Conservation (phyloP, 2,329 filamentous ascomycete genomes). For the Cytospora schulzeri region DNA sequence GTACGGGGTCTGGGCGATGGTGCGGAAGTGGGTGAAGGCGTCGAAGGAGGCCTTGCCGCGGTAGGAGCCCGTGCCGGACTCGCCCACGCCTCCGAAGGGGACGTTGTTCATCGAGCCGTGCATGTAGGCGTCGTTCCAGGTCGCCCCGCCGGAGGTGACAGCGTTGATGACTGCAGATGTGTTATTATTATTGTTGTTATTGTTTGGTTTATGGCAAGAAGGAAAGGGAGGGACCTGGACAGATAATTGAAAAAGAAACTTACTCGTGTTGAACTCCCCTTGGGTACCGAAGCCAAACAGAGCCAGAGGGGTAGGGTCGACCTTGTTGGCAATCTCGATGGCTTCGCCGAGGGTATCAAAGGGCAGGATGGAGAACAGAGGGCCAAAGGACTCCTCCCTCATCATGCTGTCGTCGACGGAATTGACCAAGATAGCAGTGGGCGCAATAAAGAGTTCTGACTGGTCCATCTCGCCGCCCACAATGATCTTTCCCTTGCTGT, state of each 20-base stretch:
- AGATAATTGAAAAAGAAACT: constrained; percentile 30
- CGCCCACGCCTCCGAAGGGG: constrained; percentile 81
- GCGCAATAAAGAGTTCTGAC: constrained; percentile 80
- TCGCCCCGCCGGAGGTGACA: constrained; percentile 69
- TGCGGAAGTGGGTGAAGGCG: constrained; percentile 61
- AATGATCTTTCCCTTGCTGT: constrained; percentile 79
- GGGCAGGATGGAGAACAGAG: constrained; percentile 81
- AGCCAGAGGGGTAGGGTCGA: constrained; percentile 81
- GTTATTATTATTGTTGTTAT: too few relatives aligned
- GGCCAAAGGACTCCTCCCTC: constrained; percentile 85
- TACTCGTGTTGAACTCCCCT: constrained; percentile 73
- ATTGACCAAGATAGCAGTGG: constrained; percentile 86
- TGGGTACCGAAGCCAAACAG: constrained; percentile 86
- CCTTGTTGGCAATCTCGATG: constrained; percentile 75
- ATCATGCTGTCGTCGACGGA: constrained; percentile 76
- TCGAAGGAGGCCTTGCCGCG: constrained; percentile 76
- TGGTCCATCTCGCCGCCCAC: constrained; percentile 84
- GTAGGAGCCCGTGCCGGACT: constrained; percentile 76
- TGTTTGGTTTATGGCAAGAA: too few relatives aligned
- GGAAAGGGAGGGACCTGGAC: neutral
- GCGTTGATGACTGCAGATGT: constrained; percentile 55
- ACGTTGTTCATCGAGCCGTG: constrained; percentile 66
- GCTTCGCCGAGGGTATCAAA: constrained; percentile 82
- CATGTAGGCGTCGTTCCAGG: constrained; percentile 57
- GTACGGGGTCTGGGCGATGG: constrained; percentile 61